These are phyloP conservation scores for Colletotrichum horii DNA, from an alignment of 2,329 filamentous ascomycete genomes.

Conservation along the genomic window DNA sequence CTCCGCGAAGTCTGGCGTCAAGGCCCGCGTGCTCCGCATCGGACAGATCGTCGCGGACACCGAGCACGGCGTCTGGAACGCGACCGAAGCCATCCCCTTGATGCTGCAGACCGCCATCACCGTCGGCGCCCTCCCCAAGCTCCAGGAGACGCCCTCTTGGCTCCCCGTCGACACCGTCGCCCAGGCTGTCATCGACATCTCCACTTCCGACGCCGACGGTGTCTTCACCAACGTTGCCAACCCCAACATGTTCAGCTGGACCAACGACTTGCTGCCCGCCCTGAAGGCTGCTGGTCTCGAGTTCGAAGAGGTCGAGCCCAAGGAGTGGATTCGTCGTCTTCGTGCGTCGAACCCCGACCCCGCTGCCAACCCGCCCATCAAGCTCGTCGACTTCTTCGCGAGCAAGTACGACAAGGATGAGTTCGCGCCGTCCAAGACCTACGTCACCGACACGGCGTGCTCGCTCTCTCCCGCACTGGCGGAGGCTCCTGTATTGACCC, in stretches of 20 bases:
- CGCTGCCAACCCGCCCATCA: slow-evolving; percentile 53
- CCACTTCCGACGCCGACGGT: slow-evolving; percentile 29
- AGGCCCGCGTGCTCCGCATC: slow-evolving; percentile 45
- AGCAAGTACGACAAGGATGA: slow-evolving; percentile 42
- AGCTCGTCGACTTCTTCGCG: slow-evolving; percentile 57
- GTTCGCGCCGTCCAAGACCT: slow-evolving; percentile 47
- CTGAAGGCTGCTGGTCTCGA: slow-evolving; percentile 46
- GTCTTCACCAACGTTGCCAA: slow-evolving; percentile 56
- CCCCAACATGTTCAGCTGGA: slow-evolving; percentile 53
- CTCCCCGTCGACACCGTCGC: slow-evolving; percentile 52
- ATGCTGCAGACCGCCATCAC: slow-evolving; percentile 52
- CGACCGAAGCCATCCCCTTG: slow-evolving; percentile 55
- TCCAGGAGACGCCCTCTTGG: slow-evolving; percentile 51
- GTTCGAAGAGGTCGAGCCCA: slow-evolving; percentile 48
- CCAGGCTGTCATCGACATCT: slow-evolving; percentile 42
- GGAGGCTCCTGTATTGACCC: slow-evolving; percentile 36
- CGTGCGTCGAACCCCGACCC: slow-evolving; percentile 49
- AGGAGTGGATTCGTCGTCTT: slow-evolving; percentile 49
- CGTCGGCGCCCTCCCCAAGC: slow-evolving; percentile 46
- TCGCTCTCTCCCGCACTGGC: slow-evolving; percentile 50
- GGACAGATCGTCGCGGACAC: slow-evolving; percentile 58
- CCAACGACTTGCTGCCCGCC: slow-evolving; percentile 52
- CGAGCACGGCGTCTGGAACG: slow-evolving; percentile 53
- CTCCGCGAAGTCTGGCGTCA: slow-evolving; percentile 31
- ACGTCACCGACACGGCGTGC: slow-evolving; percentile 40